phyloP scores from a whole-genome alignment of 78 protist genomes.

The Pigoraptor vietnamica region DNA sequence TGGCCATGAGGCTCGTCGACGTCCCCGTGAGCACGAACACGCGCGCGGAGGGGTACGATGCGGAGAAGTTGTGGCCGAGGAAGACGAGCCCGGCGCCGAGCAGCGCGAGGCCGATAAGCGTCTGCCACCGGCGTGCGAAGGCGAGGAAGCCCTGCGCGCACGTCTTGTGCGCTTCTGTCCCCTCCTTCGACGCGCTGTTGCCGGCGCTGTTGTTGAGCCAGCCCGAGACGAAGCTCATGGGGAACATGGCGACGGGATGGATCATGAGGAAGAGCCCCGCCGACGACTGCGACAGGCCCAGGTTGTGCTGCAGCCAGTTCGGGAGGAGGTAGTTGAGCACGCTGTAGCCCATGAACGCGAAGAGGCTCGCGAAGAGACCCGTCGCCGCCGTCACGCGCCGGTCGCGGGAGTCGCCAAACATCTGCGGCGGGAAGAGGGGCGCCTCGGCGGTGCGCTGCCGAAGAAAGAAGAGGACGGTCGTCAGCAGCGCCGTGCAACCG shows the following conservation, averaged over 20 bases:
- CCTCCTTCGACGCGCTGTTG: neutral
- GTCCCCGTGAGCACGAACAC: neutral
- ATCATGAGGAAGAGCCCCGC: neutral
- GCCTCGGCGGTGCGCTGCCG: neutral
- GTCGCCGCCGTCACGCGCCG: neutral
- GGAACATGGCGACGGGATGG: neutral
- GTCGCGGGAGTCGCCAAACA: neutral
- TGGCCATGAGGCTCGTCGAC: neutral
- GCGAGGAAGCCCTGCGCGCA: neutral
- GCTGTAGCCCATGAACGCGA: neutral
- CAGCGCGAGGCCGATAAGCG: neutral
- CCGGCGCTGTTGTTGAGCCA: too few relatives aligned
- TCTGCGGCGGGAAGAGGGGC: neutral
- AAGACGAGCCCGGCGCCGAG: neutral
- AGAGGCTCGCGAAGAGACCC: neutral
- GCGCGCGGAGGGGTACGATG: neutral
- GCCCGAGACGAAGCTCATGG: neutral
- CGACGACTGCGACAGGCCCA: neutral
- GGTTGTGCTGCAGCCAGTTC: neutral
- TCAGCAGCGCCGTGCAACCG: neutral
- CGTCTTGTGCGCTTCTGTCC: neutral
- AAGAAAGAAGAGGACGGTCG: neutral
- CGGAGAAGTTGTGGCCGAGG: neutral
- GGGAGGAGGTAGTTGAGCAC: neutral
- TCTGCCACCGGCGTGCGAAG: neutral